Evolutionary conservation across 2,329 filamentous ascomycete species (phyloP).

Genomic region (Colletotrichum gigasporum): DNA sequence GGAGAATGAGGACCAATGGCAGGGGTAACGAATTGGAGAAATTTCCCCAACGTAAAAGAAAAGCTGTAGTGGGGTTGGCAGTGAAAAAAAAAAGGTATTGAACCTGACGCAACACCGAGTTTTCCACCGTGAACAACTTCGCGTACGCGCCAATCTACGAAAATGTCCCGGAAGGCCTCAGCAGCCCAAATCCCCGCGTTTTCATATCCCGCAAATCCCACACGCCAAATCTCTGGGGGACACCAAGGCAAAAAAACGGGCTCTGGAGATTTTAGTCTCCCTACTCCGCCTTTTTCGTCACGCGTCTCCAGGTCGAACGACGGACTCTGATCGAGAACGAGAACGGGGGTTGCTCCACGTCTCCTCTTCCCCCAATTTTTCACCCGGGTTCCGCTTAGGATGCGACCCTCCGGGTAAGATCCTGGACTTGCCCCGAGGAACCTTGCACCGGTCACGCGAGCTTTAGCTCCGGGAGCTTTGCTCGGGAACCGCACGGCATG

Average conservation of each 20-base stretch:
- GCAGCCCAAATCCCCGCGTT: background rate
- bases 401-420: background rate
- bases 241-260: background rate
- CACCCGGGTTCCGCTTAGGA: background rate
- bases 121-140: background rate
- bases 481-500: background rate
- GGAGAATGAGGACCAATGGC: background rate
- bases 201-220: conserved; percentile 12
- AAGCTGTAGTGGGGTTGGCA: background rate
- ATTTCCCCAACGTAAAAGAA: background rate
- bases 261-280: background rate
- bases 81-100: background rate
- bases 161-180: background rate
- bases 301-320: background rate
- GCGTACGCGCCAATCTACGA: background rate
- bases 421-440: conserved; percentile 4
- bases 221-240: conserved; percentile 11
- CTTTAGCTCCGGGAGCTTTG: background rate
- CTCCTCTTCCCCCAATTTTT: conserved; percentile 6
- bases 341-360: background rate
- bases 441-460: background rate
- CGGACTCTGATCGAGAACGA: conserved; percentile 27
- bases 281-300: conserved; percentile 1
- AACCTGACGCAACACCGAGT: background rate
- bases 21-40: background rate